Evolutionary conservation across 805 yeast species (phyloP).

Genomic region (Candida boidinii): DNA sequence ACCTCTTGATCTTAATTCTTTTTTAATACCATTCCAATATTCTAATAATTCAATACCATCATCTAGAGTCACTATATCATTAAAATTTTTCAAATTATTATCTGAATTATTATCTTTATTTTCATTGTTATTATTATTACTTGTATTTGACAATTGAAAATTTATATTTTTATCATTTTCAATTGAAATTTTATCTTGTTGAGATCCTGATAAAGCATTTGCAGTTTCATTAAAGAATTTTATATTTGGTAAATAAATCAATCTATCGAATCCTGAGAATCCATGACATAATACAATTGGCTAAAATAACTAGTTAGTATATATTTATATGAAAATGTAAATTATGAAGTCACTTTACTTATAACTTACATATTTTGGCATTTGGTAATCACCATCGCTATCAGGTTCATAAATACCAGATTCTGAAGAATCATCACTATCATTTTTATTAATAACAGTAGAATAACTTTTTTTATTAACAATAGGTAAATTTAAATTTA

Average conservation of each 20-base stretch:
- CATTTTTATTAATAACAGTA: too few relatives aligned
- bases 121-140: slow-evolving; percentile 10
- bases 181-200: background rate
- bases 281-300: slow-evolving; percentile 88
- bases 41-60: slow-evolving; percentile 38
- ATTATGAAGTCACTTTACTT: too few relatives aligned
- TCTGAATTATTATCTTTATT: slow-evolving; percentile 5
- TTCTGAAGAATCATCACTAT: too few relatives aligned
- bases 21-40: slow-evolving; percentile 78
- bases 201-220: slow-evolving; percentile 2
- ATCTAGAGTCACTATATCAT: slow-evolving; percentile 5
- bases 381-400: slow-evolving; percentile 37
- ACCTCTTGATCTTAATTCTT: slow-evolving; percentile 52
- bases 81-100: slow-evolving; percentile 9
- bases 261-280: slow-evolving; percentile 67
- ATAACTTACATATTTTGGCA: slow-evolving; percentile 58
- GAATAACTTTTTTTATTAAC: too few relatives aligned
- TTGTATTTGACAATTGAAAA: slow-evolving; percentile 18
- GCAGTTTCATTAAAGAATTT: slow-evolving; percentile 1
- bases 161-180: slow-evolving; percentile 13
- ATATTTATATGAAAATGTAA: too few relatives aligned
- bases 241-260: slow-evolving; percentile 30
- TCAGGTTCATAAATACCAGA: too few relatives aligned
- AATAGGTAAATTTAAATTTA: too few relatives aligned
- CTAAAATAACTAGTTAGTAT: too few relatives aligned